Base-by-base conservation (phyloP, 2,329 filamentous ascomycete species). In the Xylariales sp. region DNA sequence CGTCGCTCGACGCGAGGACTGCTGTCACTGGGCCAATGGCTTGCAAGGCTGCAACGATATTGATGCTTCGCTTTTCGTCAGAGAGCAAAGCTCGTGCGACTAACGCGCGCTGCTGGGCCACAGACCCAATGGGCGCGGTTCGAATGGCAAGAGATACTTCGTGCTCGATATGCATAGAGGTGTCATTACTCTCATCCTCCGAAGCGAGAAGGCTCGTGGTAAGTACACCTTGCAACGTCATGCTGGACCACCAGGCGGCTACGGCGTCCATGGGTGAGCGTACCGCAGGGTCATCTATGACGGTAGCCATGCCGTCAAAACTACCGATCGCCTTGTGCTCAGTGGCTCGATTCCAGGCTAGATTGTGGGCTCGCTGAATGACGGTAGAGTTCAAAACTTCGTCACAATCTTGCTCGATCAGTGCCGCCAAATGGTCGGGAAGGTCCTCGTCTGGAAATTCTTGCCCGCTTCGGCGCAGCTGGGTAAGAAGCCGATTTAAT, bases 221-320 rank as follows among this genome's bases (percentile, higher is more conserved):
- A 34, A 97, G 85, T 2, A 89, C 89, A 65, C 87, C 86, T 74
- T 94, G 92, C 45, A 97, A 81, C 12, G 88, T 84, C 63, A 91
- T 85, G 70, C 89, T 93, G 0, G 94, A 97, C 83, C 90, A 96
- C 94, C 94, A 97, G 1, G 94, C 93, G 6, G 94, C 93, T 59
- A 97, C 88, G 12, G 93, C 94, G 79, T 97, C 95, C 71, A 97
- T 87, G 0, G 94, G 93, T 18, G 93, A 96, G 60, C 92, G 89
- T 68, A 97, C 92, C 2, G 93, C 91, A 60, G 89, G 88, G 75
- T 97, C 95, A 67, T 96, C 92, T 3, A 96, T 92, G 0, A 97
- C 93, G 5, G 88, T 86, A 76, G 97, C 92, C 85, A 97, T 91
- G 55, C 92, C 89, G 60, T 91, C 89, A 70, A 93, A 91, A 28